A percentile compares a stretch with the other conserved stretches of the same genome.
These are phyloP conservation scores for Picochlorum costavermella DNA, from an alignment of 139 green algal genomes.

Conservation along the genomic window DNA sequence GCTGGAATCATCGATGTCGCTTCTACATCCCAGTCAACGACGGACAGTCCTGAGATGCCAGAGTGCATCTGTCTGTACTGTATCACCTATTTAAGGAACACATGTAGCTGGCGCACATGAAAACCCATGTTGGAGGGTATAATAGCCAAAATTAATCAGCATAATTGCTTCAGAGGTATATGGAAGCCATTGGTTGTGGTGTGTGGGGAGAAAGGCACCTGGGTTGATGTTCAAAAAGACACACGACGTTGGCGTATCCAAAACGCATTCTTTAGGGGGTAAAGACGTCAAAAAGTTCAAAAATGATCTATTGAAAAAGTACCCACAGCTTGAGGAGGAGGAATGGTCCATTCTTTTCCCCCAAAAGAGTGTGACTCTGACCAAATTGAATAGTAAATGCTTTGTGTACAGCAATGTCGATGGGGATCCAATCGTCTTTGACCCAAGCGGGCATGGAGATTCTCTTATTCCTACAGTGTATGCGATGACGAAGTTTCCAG, in stretches of 20 bases:
- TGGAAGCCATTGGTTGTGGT: too few species aligned
- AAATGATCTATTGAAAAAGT: slow-evolving; percentile 10
- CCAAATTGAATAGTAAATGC: slow-evolving; percentile 21
- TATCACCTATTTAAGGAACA: too few species aligned
- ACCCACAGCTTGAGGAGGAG: slow-evolving; percentile 14
- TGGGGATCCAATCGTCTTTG: slow-evolving; percentile 28
- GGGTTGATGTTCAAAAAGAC: slow-evolving; percentile 29
- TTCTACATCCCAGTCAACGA: too few species aligned
- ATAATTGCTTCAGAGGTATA: too few species aligned
- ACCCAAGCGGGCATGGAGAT: slow-evolving; percentile 21
- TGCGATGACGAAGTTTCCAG: slow-evolving; percentile 11
- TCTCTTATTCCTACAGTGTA: slow-evolving; percentile 32
- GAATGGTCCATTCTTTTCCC: slow-evolving; percentile 16
- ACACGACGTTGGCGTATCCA: slow-evolving; percentile 11
- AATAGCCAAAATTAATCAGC: too few species aligned
- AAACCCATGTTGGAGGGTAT: too few species aligned
- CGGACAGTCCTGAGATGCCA: too few species aligned
- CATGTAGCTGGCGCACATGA: too few species aligned
- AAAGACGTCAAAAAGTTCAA: slow-evolving; percentile 32
- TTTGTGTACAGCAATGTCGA: slow-evolving; percentile 20
- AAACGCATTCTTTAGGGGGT: slow-evolving; percentile 16
- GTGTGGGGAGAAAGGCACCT: too few species aligned
- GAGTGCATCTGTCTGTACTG: too few species aligned
- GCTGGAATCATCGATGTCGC: too few species aligned
- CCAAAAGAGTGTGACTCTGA: slow-evolving; percentile 8